Evolutionary conservation across 768 basidiomycete species (phyloP).

Genomic region (Leccinum rimulosum): DNA sequence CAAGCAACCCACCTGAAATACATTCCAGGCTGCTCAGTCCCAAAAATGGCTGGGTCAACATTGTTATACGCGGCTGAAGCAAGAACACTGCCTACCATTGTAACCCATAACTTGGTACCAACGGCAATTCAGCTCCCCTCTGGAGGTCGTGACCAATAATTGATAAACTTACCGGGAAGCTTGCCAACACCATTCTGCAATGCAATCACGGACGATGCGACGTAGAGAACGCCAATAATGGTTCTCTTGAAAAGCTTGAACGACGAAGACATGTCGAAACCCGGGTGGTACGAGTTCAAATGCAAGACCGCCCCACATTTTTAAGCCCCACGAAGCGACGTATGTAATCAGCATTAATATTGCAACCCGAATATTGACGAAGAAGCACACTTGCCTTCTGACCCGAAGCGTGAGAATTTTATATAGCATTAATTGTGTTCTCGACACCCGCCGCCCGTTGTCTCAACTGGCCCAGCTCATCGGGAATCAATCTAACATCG

Average conservation of each 20-base stretch:
- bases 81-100: slow-evolving; percentile 21
- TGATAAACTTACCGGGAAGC: slow-evolving; percentile 26
- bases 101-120: slow-evolving; percentile 29
- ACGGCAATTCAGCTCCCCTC: slow-evolving; percentile 4
- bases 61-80: background rate
- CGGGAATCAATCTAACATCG: background rate
- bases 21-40: slow-evolving; percentile 56
- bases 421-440: too few relatives aligned
- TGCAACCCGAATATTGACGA: too few relatives aligned
- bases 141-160: background rate
- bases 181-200: slow-evolving; percentile 31
- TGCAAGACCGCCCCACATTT: background rate
- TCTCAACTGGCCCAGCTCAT: background rate
- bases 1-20: slow-evolving; percentile 46
- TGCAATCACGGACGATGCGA: slow-evolving; percentile 14
- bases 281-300: background rate
- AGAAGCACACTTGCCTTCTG: too few relatives aligned
- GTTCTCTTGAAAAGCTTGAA: slow-evolving; percentile 4
- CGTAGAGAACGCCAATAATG: slow-evolving; percentile 12
- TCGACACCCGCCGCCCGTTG: too few relatives aligned
- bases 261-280: slow-evolving; percentile 11
- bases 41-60: slow-evolving; percentile 3
- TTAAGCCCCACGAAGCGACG: slow-evolving; percentile 9
- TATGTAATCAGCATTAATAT: background rate
- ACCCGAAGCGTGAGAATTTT: too few relatives aligned